Percentiles rank a stretch among this genome's conserved stretches.
These are phyloP conservation scores for Sporothrix phasma DNA, from an alignment of 2,329 filamentous ascomycete species.

Conservation along the genomic window DNA sequence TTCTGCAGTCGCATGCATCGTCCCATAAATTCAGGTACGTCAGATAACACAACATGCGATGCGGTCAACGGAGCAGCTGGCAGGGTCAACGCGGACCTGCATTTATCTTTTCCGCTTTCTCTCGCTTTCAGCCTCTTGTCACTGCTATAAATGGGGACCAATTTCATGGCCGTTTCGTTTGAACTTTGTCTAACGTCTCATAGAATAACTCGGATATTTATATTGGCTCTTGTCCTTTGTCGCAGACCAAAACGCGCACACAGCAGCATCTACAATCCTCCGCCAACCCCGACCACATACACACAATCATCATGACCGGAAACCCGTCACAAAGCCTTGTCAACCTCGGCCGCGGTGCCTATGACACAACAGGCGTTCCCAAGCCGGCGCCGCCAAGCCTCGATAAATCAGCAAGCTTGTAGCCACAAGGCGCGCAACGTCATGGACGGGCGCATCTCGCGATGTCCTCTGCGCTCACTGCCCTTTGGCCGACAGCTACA, in stretches of 20 bases:
- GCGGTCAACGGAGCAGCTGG: constrained; percentile 6
- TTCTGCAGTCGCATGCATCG: constrained; percentile 12
- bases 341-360: constrained; percentile 30
- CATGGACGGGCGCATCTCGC: not conserved
- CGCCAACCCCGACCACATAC: not conserved
- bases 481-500: not conserved
- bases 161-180: not conserved
- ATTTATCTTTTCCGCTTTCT: not conserved
- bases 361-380: constrained; percentile 30
- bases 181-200: not conserved
- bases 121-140: not conserved
- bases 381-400: constrained; percentile 30
- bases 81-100: not conserved
- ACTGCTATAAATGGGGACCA: not conserved
- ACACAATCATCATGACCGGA: constrained; percentile 25
- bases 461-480: not conserved
- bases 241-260: constrained; percentile 3
- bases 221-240: not conserved
- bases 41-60: constrained; percentile 9
- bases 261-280: not conserved
- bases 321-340: constrained; percentile 23
- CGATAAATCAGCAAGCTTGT: constrained; percentile 20
- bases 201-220: not conserved
- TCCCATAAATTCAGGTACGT: constrained; percentile 12
- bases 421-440: not conserved